Evolutionary conservation across 257 asterid genomes (phyloP), one percentile per base, ranked within the genome.

Genomic region (Solanum appendiculatum): DNA sequence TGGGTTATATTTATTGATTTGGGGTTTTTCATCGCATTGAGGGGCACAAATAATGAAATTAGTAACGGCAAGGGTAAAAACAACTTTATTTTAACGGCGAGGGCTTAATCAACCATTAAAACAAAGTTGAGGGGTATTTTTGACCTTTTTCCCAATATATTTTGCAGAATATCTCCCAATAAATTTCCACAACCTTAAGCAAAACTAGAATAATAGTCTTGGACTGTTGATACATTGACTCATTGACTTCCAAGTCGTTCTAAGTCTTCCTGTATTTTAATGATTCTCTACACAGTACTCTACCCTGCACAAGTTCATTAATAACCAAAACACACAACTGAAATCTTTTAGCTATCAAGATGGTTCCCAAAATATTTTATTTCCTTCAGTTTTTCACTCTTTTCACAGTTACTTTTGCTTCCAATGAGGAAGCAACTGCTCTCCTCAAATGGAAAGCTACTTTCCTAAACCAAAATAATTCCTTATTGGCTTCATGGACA

Each of bases 361-460:
- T 39, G 13, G 33, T 75, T 37, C 54, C 56, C 51, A 75, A 13
- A 75, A n/a, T 6, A 75, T 5, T n/a, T 23, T 40, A 2, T n/a
- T 23, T 13, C 4, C 34, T 40, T 13, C 23, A 4, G 31, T 10
- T 25, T 10, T 11, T 10, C 14, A n/a, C 21, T 39, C 20, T 75
- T 21, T 39, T 39, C 23, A 3, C 83, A 3, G 3, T 75, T n/a
- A 11, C 83, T 40, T 39, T 75, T 75, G 23, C 83, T 75, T 13
- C 83, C 13, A 1, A 3, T 2, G 77, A 77, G 37, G 89, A 89
- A 44, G 89, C 91, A 9, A 68, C 39, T 13, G 85, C 87, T n/a
- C 89, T 89, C 39, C 56, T 87, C 1, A 25, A 85, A 3, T 85
- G 87, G 89, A 85, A 89, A 80, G 42, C 88, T 8, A 87, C 36